Evolutionary conservation across 2,329 filamentous ascomycete genomes (phyloP).

Genomic region (Ceratocystis alfenasii): DNA sequence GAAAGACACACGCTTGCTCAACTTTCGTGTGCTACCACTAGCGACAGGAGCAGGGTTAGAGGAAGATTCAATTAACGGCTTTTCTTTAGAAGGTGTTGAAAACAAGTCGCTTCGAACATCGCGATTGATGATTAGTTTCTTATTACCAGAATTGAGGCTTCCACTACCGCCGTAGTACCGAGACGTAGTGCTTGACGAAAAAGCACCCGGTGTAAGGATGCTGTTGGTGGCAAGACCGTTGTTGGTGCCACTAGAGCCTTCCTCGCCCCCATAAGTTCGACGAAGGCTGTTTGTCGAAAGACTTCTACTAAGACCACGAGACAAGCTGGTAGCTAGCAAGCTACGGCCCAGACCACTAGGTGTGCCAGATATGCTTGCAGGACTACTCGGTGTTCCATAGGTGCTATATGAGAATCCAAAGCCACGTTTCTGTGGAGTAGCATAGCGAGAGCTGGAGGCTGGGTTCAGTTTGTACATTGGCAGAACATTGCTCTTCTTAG

Average conservation of each 20-base stretch:
- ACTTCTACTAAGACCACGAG: constrained; percentile 69
- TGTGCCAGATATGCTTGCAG: constrained; percentile 50
- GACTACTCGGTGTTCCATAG: constrained; percentile 69
- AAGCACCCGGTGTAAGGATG: constrained; percentile 72
- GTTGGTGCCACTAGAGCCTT: constrained; percentile 30
- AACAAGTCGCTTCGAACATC: constrained; percentile 65
- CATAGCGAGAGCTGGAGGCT: constrained; percentile 62
- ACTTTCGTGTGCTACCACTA: constrained; percentile 36
- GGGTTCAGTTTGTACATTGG: constrained; percentile 83
- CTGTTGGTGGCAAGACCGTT: constrained; percentile 34
- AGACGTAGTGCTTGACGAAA: constrained; percentile 55
- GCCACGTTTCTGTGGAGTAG: constrained; percentile 73
- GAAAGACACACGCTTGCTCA: constrained; percentile 86
- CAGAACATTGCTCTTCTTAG: constrained; percentile 66
- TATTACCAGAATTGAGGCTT: constrained; percentile 55
- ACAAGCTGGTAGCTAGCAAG: constrained; percentile 52
- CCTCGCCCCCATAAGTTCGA: constrained; percentile 66
- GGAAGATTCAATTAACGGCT: constrained; percentile 30
- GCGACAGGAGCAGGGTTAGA: constrained; percentile 4
- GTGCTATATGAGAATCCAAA: constrained; percentile 91
- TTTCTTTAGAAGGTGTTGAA: constrained; percentile 46
- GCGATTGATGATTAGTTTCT: constrained; percentile 86
- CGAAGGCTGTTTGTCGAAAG: constrained; percentile 78
- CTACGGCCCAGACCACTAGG: constrained; percentile 56
- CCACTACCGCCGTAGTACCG: constrained; percentile 51